Evolutionary conservation across 179 eudicot species (phyloP).

Genomic region (Corrigiola litoralis): DNA sequence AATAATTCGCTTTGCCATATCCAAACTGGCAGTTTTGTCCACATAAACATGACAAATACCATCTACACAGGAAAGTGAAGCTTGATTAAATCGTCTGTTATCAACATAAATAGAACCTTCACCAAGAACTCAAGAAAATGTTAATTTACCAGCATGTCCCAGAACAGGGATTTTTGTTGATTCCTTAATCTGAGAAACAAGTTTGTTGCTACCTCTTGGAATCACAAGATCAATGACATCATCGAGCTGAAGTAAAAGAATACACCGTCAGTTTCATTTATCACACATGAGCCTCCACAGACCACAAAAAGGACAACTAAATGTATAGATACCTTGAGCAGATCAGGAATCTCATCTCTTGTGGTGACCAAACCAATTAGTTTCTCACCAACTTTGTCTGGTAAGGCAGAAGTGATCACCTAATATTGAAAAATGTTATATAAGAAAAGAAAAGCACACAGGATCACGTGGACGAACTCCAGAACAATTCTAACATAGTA

Average conservation of each 20-base stretch:
- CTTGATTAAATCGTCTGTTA: constrained; percentile 9
- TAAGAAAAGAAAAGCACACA: background rate
- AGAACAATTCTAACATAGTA: background rate
- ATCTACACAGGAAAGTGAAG: constrained; percentile 43
- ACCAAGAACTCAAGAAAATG: background rate
- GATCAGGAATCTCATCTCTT: constrained; percentile 86
- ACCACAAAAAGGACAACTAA: background rate
- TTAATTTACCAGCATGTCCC: constrained; percentile 82
- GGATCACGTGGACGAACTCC: background rate
- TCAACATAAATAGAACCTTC: background rate
- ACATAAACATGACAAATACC: constrained; percentile 91
- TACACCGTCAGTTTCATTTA: constrained; percentile 6
- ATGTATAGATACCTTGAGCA: constrained; percentile 57
- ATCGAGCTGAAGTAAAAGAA: constrained; percentile 60
- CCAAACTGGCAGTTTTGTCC: constrained; percentile 79
- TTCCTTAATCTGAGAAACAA: constrained; percentile 80
- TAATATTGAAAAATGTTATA: constrained; percentile 8
- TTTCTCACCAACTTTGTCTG: constrained; percentile 64
- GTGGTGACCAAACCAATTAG: constrained; percentile 82
- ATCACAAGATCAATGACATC: constrained; percentile 98
- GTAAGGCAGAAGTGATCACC: constrained; percentile 76
- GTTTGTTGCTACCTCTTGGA: constrained; percentile 97
- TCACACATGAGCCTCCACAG: background rate
- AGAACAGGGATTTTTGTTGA: constrained; percentile 94
- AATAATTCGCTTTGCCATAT: constrained; percentile 68